Evolutionary conservation across 192 early-diverging fungal species (phyloP).

Genomic region (Nowakowskiella sp.): DNA sequence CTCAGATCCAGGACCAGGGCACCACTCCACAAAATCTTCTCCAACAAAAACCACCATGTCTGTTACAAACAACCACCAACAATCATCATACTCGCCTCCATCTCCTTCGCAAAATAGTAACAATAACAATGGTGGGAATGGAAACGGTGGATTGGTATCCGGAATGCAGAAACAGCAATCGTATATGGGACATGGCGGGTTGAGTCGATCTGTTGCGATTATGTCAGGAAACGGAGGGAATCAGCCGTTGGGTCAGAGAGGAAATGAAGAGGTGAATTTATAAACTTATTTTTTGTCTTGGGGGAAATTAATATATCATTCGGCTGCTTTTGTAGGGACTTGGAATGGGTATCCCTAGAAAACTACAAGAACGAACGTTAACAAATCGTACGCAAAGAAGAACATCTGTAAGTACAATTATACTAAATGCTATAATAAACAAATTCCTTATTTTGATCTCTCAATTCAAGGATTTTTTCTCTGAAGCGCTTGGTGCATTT

Average conservation of each 20-base stretch:
- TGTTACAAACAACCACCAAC: background rate
- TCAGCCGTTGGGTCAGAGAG: background rate
- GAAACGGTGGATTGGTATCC: too few relatives aligned
- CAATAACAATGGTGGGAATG: background rate
- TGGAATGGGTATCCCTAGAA: background rate
- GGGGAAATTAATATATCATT: background rate
- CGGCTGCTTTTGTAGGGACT: background rate
- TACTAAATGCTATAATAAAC: background rate
- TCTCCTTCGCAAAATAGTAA: background rate
- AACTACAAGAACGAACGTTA: background rate
- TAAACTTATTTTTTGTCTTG: background rate
- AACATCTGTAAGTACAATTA: background rate
- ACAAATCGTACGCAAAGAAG: background rate
- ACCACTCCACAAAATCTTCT: background rate
- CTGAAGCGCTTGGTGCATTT: slow-evolving; percentile 17
- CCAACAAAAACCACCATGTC: slow-evolving; percentile 6
- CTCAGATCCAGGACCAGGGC: slow-evolving; percentile 1
- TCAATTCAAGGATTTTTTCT: slow-evolving; percentile 24
- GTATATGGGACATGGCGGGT: too few relatives aligned
- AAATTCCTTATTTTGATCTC: slow-evolving; percentile 1
- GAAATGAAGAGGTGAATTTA: background rate
- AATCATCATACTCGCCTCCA: background rate
- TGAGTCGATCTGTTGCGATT: background rate
- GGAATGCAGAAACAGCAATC: too few relatives aligned
- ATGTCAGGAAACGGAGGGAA: background rate